phyloP scores from a whole-genome alignment of 2,329 filamentous ascomycete genomes.

The Neocatenulostroma microsporum region DNA sequence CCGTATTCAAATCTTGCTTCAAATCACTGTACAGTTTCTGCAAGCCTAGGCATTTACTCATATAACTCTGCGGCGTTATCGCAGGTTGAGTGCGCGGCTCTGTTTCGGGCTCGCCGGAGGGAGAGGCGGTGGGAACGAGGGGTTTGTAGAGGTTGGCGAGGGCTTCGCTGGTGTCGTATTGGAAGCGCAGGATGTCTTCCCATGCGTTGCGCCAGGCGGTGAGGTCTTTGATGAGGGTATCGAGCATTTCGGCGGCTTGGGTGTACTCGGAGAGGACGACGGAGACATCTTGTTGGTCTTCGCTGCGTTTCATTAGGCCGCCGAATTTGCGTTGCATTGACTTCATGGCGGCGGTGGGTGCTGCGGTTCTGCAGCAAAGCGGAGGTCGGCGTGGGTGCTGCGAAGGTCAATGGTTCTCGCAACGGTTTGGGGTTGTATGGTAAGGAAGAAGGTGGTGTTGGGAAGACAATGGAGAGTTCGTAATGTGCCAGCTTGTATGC shows the following conservation, averaged over 20 bases:
- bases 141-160: constrained; percentile 70
- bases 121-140: constrained; percentile 52
- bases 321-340: constrained; percentile 64
- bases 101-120: constrained; percentile 45
- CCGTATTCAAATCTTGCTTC: constrained; percentile 61
- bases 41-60: constrained; percentile 58
- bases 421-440: too few relatives aligned
- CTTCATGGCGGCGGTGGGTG: constrained; percentile 24
- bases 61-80: constrained; percentile 54
- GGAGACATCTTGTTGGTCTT: constrained; percentile 69
- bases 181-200: constrained; percentile 62
- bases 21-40: constrained; percentile 63
- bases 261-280: constrained; percentile 71
- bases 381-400: too few relatives aligned
- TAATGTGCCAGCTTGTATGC: too few relatives aligned
- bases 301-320: constrained; percentile 61
- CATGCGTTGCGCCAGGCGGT: constrained; percentile 73
- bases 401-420: too few relatives aligned
- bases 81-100: constrained; percentile 43
- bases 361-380: background rate
- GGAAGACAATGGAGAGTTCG: too few relatives aligned
- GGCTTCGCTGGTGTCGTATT: constrained; percentile 58
- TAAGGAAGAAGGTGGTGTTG: too few relatives aligned
- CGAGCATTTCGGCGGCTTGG: constrained; percentile 66
- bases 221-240: constrained; percentile 65